Base-by-base conservation (phyloP, 108 stramenopile genomes). In the Pseudonitzschia pungens region DNA sequence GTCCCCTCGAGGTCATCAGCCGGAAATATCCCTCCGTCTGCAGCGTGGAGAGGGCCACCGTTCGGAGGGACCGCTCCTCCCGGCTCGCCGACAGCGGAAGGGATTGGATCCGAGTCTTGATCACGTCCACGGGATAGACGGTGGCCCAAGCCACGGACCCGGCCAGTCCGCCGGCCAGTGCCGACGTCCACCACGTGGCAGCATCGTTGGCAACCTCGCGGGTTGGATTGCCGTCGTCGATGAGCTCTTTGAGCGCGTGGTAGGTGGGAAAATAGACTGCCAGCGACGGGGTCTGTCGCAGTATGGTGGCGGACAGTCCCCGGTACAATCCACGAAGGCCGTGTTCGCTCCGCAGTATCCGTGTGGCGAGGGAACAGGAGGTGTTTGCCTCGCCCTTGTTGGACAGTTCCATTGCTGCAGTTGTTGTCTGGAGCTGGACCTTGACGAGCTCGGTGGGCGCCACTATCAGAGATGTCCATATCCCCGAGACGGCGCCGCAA, bases 181-280 rank as follows among this genome's bases (percentile, higher is more conserved):
- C 89, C 11, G 85, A 86, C 7, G 90, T 80, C 26, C 81, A 73
- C 90, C 90, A 91, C 29, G 27, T 9, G 15, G 57, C 26, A 27
- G 57, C 26, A 27, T 27, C 8, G 21, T 3, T 4, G n/a, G 0
- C 69, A 80, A 12, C 78, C 53, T 1, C 74, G 15, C 15, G 24
- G 65, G 6, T 62, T 33, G 11, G 15, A 20, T 33, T 36, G 33
- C 14, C 20, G 8, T 5, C 20, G 33, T 20, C 33, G 15, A 77
- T 68, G 0, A 58, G 56, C 8, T 81, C 86, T 44, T 88, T 91
- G 22, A 87, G 65, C 33, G 65, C 57, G 48, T 95, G 92, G 58
- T 96, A 96, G 7, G 79, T 70, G 9, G 87, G 73, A 79, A 96
- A 96, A 64, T 96, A 96, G 53, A 88, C 32, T 16, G 92, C 94